Evolutionary conservation across 352 stramenopile species (phyloP), one percentile per base, ranked within the genome.

Genomic region (Pythium guiyangense): DNA sequence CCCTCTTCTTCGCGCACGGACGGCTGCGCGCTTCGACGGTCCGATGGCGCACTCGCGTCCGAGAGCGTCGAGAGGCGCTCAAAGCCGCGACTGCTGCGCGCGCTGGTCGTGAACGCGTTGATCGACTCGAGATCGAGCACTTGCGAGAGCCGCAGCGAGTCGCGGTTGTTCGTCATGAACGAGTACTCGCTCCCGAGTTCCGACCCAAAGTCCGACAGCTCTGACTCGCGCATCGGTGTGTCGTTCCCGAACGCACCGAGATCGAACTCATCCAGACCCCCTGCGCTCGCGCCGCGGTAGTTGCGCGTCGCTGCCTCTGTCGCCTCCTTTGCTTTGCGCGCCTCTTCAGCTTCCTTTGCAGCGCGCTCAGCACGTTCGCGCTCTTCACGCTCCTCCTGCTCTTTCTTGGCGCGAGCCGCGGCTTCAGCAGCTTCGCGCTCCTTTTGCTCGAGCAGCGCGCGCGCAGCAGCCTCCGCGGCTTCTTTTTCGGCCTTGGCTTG

Each of bases 121-220:
- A 84, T 77, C 25, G 77, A 77, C 47, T 85, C 79, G 25, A 92
- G 70, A 50, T 92, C 82, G 46, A 92, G 76, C 45, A 92, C 82
- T 54, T 90, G 74, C n/a, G 79, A 90, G 35, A 92, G 69, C 2
- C 82, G 79, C 60, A 90, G 52, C 37, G 82, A 90, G 48, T 92
- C 82, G 20, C 79, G 74, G 52, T 78, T 76, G 44, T 45, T 78
- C 66, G 73, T 82, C 35, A 80, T 70, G 43, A 83, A 91, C 26
- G 72, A 79, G 49, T 86, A 81, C 22, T 90, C 78, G 46, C 70
- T 71, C 27, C 60, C 65, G 44, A 81, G 67, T 42, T 82, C 52
- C 15, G 70, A 85, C 31, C 79, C 78, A 37, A 92, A 66, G 44
- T 90, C 83, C 44, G 79, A 89, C 20, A 73, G 62, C 51, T 87